These are phyloP conservation scores for Crithidia brevicula DNA, from an alignment of 208 protist species.

Conservation along the genomic window DNA sequence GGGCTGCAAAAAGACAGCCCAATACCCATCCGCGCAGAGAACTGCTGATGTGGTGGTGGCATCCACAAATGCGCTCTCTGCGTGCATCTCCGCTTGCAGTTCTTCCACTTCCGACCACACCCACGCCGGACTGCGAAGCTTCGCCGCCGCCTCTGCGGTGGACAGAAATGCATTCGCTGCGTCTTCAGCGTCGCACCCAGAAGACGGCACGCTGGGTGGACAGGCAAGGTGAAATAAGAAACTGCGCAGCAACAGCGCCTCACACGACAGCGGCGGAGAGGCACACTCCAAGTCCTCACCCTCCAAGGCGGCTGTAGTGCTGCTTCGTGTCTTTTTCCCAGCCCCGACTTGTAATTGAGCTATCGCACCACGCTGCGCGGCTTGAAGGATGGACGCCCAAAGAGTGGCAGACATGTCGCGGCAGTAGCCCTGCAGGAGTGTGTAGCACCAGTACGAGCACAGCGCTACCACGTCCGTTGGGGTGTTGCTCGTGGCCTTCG, in stretches of 20 bases:
- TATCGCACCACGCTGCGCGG: constrained; percentile 12
- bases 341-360: background rate
- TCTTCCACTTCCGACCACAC: constrained; percentile 20
- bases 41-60: background rate
- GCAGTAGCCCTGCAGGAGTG: constrained; percentile 29
- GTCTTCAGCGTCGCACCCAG: background rate
- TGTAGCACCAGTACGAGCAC: constrained; percentile 29
- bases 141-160: constrained; percentile 9
- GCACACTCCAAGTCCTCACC: too few relatives aligned
- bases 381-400: constrained; percentile 24
- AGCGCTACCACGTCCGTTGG: background rate
- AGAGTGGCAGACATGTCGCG: constrained; percentile 18
- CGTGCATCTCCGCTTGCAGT: background rate
- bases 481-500: background rate
- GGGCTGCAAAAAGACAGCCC: constrained; percentile 26
- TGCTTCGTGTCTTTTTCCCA: too few relatives aligned
- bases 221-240: constrained; percentile 27
- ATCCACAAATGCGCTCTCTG: background rate
- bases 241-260: constrained; percentile 30
- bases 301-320: too few relatives aligned
- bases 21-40: constrained; percentile 29
- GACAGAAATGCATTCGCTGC: background rate
- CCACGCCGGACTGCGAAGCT: background rate
- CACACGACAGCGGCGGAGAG: background rate
- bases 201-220: background rate